Evolutionary conservation across 2,329 filamentous ascomycete genomes (phyloP).

Genomic region (Emmonsiellopsis sp.): DNA sequence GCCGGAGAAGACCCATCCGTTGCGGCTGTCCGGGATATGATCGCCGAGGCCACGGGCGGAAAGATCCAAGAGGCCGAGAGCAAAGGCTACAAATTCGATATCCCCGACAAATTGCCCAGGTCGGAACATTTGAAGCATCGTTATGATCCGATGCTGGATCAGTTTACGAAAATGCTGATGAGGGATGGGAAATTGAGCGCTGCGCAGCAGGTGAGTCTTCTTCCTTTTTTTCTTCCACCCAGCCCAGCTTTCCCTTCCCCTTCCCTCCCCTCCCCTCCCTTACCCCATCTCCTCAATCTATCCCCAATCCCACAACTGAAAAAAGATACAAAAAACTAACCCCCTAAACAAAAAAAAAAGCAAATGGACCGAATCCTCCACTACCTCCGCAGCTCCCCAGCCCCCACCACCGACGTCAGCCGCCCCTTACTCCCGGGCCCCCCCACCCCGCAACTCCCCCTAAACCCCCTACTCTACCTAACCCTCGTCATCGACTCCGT

Average conservation of each 20-base stretch:
- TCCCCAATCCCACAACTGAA: background rate
- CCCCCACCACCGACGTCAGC: slow-evolving; percentile 63
- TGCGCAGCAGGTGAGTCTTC: slow-evolving; percentile 65
- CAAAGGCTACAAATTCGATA: slow-evolving; percentile 65
- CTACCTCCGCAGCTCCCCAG: slow-evolving; percentile 70
- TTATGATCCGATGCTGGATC: slow-evolving; percentile 75
- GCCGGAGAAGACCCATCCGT: slow-evolving; percentile 21
- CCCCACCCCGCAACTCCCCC: slow-evolving; percentile 67
- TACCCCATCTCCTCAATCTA: background rate
- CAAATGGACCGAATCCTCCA: slow-evolving; percentile 78
- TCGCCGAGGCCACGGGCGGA: slow-evolving; percentile 20
- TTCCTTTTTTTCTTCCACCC: slow-evolving; percentile 3
- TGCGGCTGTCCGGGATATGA: slow-evolving; percentile 27
- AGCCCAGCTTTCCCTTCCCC: background rate
- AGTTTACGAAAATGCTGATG: slow-evolving; percentile 89
- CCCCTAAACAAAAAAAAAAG: slow-evolving; percentile 36
- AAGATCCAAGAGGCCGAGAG: slow-evolving; percentile 26
- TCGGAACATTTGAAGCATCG: slow-evolving; percentile 62
- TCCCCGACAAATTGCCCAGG: slow-evolving; percentile 59
- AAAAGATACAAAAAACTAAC: background rate
- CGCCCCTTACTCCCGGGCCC: slow-evolving; percentile 57
- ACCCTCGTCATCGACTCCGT: slow-evolving; percentile 87
- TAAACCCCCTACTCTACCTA: slow-evolving; percentile 84
- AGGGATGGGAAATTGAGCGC: slow-evolving; percentile 76
- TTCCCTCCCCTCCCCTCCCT: slow-evolving; percentile 4